Base-by-base conservation (phyloP, 176 grass and related monocot species). In the Tuctoria greenei region DNA sequence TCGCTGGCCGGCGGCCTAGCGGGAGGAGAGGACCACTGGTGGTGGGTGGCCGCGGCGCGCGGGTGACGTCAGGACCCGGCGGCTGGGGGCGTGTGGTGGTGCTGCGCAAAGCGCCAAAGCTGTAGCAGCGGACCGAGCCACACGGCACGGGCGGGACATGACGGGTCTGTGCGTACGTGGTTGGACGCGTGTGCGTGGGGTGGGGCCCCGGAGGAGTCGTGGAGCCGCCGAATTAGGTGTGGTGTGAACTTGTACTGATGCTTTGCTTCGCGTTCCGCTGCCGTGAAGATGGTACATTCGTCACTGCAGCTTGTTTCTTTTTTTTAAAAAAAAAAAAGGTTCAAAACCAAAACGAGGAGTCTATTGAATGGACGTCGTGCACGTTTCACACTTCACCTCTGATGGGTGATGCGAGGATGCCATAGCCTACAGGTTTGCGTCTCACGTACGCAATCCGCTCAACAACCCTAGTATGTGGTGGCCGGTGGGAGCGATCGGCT, bases 141-240 rank as follows among this genome's bases (percentile, higher is more conserved):
- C 8, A 2, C 2, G 42, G 10, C 42, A 45, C 4, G 5, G 17
- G 17, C 16, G 5, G 47, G n/a, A 18, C 50, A 18, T 21, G n/a
- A 3, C 43, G 43, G 43, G 43, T 10, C 39, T 45, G 43, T 4
- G 31, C 31, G n/a, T 11, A 10, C 9, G 43, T 45, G 43, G 17
- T 50, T 42, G 71, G 35, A 51, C 31, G 3, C 31, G 31, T 1
- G 31, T 31, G 31, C 31, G 31, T 31, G 31, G 31, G 31, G 2
- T 1, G 31, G 31, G 2, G 2, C 31, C 31, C 3, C 31, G 31
- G 1, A 2, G 10, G 17, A 17, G 4, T 20, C 7, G 39, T 44
- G 55, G 72, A 75, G 72, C 72, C 72, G 56, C 31, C 31, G 31
- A 45, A 39, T 31, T 75, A 62, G 73, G 57, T 75, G 73, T 9